Evolutionary conservation across 2,329 filamentous ascomycete species (phyloP).

Genomic region (Rhytidhysteron rufulum): DNA sequence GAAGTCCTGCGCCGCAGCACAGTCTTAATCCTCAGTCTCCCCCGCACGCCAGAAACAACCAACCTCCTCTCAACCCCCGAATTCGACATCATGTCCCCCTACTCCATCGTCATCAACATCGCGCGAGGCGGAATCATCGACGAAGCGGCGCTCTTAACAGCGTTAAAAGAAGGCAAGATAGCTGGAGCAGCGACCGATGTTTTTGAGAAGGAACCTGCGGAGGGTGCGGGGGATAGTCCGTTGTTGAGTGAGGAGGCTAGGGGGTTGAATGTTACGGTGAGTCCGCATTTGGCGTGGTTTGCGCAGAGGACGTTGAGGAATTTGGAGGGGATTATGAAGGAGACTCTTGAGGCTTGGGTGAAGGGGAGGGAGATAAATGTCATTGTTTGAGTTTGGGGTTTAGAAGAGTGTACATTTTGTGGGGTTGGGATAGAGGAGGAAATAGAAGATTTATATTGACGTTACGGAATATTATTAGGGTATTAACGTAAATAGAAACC

Average conservation of each 20-base stretch:
- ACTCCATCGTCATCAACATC: constrained; percentile 48
- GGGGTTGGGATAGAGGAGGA: no score
- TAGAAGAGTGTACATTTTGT: no score
- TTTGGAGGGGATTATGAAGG: constrained; percentile 41
- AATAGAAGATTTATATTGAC: no score
- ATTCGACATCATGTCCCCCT: constrained; percentile 42
- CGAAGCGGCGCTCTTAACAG: constrained; percentile 45
- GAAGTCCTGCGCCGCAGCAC: constrained; percentile 35
- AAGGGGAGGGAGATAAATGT: constrained; percentile 38
- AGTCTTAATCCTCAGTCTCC: constrained; percentile 35
- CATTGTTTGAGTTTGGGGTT: constrained; percentile 32
- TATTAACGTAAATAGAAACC: no score
- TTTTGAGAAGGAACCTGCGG: constrained; percentile 46
- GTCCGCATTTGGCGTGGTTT: constrained; percentile 54
- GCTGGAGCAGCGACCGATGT: constrained; percentile 52
- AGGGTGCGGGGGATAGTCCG: constrained; percentile 36
- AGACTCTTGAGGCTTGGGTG: constrained; percentile 47
- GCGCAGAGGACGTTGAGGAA: constrained; percentile 46
- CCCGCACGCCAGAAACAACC: constrained; percentile 27
- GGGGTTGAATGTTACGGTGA: constrained; percentile 49
- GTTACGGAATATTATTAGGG: no score
- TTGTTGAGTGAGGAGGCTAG: constrained; percentile 42
- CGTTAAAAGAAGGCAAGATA: constrained; percentile 43
- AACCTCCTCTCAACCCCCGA: constrained; percentile 36
- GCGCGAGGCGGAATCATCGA: constrained; percentile 50